Evolutionary conservation across 805 yeast species (phyloP), one percentile per base, ranked within the genome.

Genomic region (Komagataella pastoris): DNA sequence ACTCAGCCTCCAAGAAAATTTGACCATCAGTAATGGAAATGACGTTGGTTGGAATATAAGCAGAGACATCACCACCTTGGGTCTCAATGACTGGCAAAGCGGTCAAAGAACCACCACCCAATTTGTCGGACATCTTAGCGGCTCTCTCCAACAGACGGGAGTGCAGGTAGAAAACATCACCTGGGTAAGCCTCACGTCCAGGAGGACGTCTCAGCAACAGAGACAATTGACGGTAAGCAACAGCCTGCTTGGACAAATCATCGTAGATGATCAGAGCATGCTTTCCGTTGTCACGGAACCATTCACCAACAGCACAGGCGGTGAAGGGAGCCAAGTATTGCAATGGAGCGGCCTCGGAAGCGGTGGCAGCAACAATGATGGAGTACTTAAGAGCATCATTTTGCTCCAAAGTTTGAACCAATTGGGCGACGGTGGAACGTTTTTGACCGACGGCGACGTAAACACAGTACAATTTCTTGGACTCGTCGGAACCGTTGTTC

Each of bases 321-420:
- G 99, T 88, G 96, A 93, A 93, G 73, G 99, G 99, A 80, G 99
- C 98, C 72, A 93, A 78, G 81, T 89, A 93, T 82, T 93, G 99
- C 75, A 93, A 81, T 74, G 99, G 99, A 74, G 99, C 99, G 65
- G 99, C 99, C 81, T 93, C 99, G 58, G 99, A 93, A 63, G 99
- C 99, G 66, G 99, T 93, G 66, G 99, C 99, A 57, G 99, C 97
- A 72, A 93, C 98, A 74, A 93, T 81, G 76, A 93, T 85, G 67
- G 97, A 74, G 84, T 93, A 93, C 79, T 93, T 88, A 77, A 93
- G 79, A 67, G 99, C 98, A 71, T 90, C 98, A 73, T 89, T 79
- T 74, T 89, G 91, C 82, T 93, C 99, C 71, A 93, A 84, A 69
- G 97, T 91, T 84, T 93, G 97, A 61, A 93, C 97, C 68, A 93